Conservation (phyloP, 1,284 basidiomycete genomes). For the Coriolopsis trogii region DNA sequence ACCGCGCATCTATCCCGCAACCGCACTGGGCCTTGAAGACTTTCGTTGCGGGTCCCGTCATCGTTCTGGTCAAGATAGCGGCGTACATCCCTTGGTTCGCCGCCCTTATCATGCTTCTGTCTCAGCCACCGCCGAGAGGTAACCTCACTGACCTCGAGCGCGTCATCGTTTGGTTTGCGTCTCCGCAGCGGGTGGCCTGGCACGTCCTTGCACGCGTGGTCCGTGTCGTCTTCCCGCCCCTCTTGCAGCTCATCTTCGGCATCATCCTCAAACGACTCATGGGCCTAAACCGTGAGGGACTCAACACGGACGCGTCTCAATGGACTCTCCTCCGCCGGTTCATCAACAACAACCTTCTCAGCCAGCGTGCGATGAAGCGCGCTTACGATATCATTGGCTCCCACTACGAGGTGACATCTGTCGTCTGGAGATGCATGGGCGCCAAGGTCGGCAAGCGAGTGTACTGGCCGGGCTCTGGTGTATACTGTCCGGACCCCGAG, state of each 20-base stretch:
- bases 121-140: slow-evolving; percentile 33
- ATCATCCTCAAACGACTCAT: slow-evolving; percentile 45
- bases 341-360: slow-evolving; percentile 42
- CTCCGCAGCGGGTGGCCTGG: slow-evolving; percentile 41
- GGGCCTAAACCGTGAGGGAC: slow-evolving; percentile 40
- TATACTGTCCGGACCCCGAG: slow-evolving; percentile 49
- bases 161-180: slow-evolving; percentile 47
- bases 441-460: slow-evolving; percentile 48
- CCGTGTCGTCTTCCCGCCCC: slow-evolving; percentile 41
- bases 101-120: slow-evolving; percentile 39
- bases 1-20: slow-evolving; percentile 36
- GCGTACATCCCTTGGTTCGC: slow-evolving; percentile 46
- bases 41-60: slow-evolving; percentile 43
- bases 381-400: slow-evolving; percentile 45
- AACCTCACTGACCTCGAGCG: slow-evolving; percentile 38
- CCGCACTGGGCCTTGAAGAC: slow-evolving; percentile 38
- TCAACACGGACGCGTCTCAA: slow-evolving; percentile 34
- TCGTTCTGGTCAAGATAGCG: slow-evolving; percentile 36
- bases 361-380: slow-evolving; percentile 37
- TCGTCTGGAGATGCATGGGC: slow-evolving; percentile 45
- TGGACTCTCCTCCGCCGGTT: slow-evolving; percentile 40
- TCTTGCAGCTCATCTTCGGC: slow-evolving; percentile 42
- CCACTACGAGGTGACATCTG: slow-evolving; percentile 47
- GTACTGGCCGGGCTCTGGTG: slow-evolving; percentile 51
- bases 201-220: slow-evolving; percentile 43